Conservation (phyloP, 2,329 filamentous ascomycete species). For the Cryphonectria radicalis region DNA sequence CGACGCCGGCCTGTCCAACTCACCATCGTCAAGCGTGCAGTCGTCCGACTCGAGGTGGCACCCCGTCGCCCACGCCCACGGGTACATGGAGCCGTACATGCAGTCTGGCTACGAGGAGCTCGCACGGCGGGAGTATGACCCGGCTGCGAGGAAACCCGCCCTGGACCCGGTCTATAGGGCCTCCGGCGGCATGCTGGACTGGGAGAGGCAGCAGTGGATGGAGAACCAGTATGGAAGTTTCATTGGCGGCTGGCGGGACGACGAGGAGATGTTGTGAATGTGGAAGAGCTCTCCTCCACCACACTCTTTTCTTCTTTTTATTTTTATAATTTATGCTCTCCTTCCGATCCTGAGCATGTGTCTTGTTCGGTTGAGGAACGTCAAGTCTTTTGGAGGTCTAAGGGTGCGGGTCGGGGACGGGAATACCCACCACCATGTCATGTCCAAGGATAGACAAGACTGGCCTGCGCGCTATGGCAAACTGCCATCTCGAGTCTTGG, state of each 20-base stretch:
- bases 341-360: background rate
- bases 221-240: conserved; percentile 71
- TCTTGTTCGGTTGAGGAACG: background rate
- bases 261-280: conserved; percentile 29
- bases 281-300: too few relatives aligned
- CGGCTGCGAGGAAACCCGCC: conserved; percentile 50
- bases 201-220: conserved; percentile 60
- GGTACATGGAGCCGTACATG: conserved; percentile 81
- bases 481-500: background rate
- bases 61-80: conserved; percentile 36
- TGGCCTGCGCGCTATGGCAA: background rate
- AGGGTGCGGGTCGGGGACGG: background rate
- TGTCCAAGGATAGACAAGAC: background rate
- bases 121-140: conserved; percentile 66
- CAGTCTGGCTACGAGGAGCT: conserved; percentile 76
- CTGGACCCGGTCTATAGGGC: conserved; percentile 72
- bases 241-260: conserved; percentile 27
- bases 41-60: conserved; percentile 58
- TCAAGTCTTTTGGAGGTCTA: background rate
- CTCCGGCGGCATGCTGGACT: conserved; percentile 43
- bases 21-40: conserved; percentile 47
- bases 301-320: background rate
- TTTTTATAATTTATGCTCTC: background rate
- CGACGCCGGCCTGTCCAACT: conserved; percentile 21
- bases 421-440: background rate